Percentiles rank a stretch among this genome's conserved stretches.
These are phyloP conservation scores for Chytriomyces sp. DNA, from an alignment of 192 early-diverging fungal species.

Conservation along the genomic window DNA sequence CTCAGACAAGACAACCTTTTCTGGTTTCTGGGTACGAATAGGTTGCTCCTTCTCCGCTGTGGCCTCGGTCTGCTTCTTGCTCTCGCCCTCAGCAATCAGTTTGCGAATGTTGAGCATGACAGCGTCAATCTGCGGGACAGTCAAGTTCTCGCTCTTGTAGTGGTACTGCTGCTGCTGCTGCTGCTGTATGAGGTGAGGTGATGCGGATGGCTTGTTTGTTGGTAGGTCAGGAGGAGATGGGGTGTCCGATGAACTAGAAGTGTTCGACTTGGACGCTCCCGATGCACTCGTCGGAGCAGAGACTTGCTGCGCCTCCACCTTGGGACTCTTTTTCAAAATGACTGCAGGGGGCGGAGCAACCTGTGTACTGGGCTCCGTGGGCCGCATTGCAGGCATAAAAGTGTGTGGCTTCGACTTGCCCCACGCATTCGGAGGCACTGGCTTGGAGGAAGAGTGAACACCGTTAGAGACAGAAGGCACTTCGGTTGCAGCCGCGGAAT, in stretches of 20 bases:
- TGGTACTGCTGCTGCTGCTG: neutral
- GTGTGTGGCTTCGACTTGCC: too few relatives aligned
- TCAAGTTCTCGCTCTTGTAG: neutral
- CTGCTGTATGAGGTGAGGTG: neutral
- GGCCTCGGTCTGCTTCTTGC: neutral
- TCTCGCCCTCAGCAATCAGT: slow-evolving; percentile 5
- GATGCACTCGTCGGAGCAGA: too few relatives aligned
- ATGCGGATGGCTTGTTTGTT: neutral
- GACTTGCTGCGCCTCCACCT: too few relatives aligned
- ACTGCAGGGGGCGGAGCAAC: too few relatives aligned
- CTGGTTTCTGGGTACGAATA: neutral
- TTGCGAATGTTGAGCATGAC: slow-evolving; percentile 5
- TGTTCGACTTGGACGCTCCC: too few relatives aligned
- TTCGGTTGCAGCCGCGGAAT: too few relatives aligned
- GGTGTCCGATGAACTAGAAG: neutral
- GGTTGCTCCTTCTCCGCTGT: neutral
- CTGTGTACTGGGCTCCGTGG: too few relatives aligned
- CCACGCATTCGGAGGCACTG: too few relatives aligned
- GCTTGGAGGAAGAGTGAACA: too few relatives aligned
- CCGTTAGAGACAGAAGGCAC: too few relatives aligned
- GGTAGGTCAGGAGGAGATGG: neutral
- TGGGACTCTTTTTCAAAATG: too few relatives aligned
- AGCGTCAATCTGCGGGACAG: slow-evolving; percentile 12
- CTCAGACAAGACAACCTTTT: neutral
- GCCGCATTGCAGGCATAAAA: too few relatives aligned